Evolutionary conservation across 345 rosid species (phyloP), one percentile per base, ranked within the genome.

Genomic region (Rubroshorea leprosula): DNA sequence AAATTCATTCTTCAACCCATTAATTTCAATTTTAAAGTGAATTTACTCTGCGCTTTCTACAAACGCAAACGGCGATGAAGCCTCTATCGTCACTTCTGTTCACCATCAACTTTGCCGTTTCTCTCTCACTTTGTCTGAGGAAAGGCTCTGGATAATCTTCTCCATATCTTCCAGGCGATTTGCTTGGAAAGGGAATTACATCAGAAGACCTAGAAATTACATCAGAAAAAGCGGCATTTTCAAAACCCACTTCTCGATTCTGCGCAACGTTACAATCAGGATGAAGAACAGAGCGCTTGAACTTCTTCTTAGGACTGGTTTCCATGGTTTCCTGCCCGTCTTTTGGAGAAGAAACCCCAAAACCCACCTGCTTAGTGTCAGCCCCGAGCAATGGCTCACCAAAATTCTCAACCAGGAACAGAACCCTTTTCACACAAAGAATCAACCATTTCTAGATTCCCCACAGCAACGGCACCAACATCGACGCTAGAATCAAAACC

Each of bases 371-470:
- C 45, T 14, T 6, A 29, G 45, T 44, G 48, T 59, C 61, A 1
- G 61, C 16, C 47, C 54, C 70, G 39, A 38, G 23, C 58, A 65
- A 51, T 27, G 57, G 38, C 41, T 23, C 58, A 18, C 21, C 63
- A 16, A 49, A 57, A 51, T 1, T 54, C 19, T 51, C 64, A 38
- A 44, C 58, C 70, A 57, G 49, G 22, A n/a, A 51, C 27, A 44
- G 59, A 22, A 13, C 15, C 57, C 31, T 63, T 60, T 59, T 19
- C 64, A 20, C 23, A 21, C 18, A 15, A 48, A 50, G 51, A 69
- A 60, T 22, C 58, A 26, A 38, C 5, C 21, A 38, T 18, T 58
- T 53, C 75, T 52, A n/a, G 69, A 62, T 53, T 66, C 22, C 75
- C 55, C 64, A 68, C 70, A 62, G 35, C 26, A 68, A 20, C 23